Evolutionary conservation across 2,329 filamentous ascomycete species (phyloP).

Genomic region (Chaetomium olivaceum): DNA sequence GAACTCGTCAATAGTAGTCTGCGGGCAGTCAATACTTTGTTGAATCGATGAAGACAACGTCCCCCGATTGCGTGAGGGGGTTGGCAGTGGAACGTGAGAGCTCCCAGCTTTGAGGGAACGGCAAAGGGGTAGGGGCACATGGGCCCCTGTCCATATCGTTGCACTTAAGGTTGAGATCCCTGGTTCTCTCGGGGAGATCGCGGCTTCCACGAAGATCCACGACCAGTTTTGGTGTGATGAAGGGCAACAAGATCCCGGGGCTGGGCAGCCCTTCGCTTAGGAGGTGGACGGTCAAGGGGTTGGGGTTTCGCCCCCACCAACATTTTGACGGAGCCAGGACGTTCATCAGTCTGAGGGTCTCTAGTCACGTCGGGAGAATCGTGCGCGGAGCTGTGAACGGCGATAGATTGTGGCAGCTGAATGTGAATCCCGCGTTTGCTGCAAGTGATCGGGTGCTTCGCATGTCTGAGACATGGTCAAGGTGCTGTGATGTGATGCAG

Average conservation of each 20-base stretch:
- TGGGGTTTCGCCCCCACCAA: background rate
- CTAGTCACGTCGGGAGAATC: background rate
- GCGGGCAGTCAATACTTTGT: background rate
- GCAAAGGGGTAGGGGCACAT: conserved; percentile 20
- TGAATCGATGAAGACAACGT: background rate
- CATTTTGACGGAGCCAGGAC: background rate
- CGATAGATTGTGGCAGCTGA: background rate
- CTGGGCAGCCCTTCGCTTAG: conserved; percentile 28
- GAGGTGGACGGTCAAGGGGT: background rate
- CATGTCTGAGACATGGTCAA: background rate
- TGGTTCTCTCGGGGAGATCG: conserved; percentile 29
- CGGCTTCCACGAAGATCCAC: conserved; percentile 29
- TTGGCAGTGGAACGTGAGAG: background rate
- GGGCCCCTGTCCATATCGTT: conserved; percentile 25
- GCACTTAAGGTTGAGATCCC: conserved; percentile 30
- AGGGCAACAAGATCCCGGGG: conserved; percentile 9
- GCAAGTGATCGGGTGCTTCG: background rate
- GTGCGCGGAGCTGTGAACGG: background rate
- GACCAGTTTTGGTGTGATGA: conserved; percentile 19
- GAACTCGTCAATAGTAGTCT: background rate
- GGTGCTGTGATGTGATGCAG: background rate
- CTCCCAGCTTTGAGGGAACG: background rate
- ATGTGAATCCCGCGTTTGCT: background rate
- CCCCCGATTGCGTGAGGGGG: background rate
- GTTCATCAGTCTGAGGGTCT: background rate